Evolutionary conservation across 768 basidiomycete species (phyloP), one percentile per base, ranked within the genome.

Genomic region (Suillus subalutaceus): DNA sequence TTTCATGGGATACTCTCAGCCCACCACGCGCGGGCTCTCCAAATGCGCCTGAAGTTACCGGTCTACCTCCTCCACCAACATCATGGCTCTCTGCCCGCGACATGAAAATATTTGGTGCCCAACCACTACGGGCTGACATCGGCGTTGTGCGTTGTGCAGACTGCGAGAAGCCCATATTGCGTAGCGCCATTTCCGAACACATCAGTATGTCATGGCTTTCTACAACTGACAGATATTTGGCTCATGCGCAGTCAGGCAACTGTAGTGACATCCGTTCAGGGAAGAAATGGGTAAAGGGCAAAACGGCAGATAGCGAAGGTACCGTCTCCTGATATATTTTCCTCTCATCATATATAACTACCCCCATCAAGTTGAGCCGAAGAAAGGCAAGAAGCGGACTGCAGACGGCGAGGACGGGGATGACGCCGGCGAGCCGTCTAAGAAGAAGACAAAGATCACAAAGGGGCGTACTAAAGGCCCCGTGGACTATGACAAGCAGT

Each of bases 401-500:
- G 87, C 88, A 20, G 91, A 94, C n/a, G 85, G 86, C 40, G 88
- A 87, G 46, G 85, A 85, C 40, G 84, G 85, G 3, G 86, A 88
- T 23, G 91, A 92, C 67, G 84, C 86, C 3, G 81, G 81, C 26
- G 83, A 83, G 44, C 89, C 90, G 7, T 86, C 88, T 65, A 90
- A 90, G 78, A 94, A 96, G 81, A 94, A 94, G 80, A 77, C 90
- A 38, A 91, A 92, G 75, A 82, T 91, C 61, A 92, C 88, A 23
- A 93, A 93, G 76, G 90, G 91, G 20, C 88, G 92, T 55, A 79
- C 86, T 67, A 93, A 93, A 72, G 93, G 93, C 1, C 95, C 96
- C 4, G 88, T 97, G 60, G 91, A 98, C 78, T 88, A 89, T 69
- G 94, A 97, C 80, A 89, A 86, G 64, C 96, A 97, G 69, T 99